Conservation (phyloP, 176 grass and related monocot species). For the Miscanthus lutarioriparius region DNA sequence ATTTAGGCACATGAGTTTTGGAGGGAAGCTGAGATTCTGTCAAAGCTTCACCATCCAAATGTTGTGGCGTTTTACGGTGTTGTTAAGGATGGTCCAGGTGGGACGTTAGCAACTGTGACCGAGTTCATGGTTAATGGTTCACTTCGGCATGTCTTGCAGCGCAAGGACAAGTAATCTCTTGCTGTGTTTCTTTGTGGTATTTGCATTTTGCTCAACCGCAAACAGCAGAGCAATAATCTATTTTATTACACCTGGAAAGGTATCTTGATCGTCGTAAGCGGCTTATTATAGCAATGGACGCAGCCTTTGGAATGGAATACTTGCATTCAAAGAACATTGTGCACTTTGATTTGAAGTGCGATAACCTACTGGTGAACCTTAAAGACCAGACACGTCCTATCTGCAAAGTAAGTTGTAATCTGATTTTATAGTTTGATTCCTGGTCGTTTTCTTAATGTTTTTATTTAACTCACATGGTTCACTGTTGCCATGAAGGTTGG, state of each 20-base stretch:
- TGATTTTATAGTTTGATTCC: too few relatives aligned
- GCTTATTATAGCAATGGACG: conserved; percentile 90
- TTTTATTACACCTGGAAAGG: conserved; percentile 19
- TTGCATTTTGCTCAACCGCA: too few relatives aligned
- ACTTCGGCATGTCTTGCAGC: conserved; percentile 85
- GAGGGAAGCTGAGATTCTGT: conserved; percentile 94
- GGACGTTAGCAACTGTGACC: conserved; percentile 79
- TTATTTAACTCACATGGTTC: background rate
- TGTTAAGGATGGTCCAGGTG: conserved; percentile 81
- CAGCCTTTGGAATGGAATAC: conserved; percentile 92
- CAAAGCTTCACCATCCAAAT: conserved; percentile 92
- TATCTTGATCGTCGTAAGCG: conserved; percentile 81
- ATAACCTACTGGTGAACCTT: conserved; percentile 91
- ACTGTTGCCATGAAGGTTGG: conserved; percentile 52
- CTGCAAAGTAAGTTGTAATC: conserved; percentile 61
- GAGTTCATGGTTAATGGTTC: conserved; percentile 99
- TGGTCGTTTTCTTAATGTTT: background rate
- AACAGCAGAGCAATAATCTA: too few relatives aligned
- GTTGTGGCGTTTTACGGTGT: conserved; percentile 94
- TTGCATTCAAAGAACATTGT: conserved; percentile 93
- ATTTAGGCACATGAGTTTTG: conserved; percentile 88
- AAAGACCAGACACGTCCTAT: conserved; percentile 91
- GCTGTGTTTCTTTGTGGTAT: conserved; percentile 8
- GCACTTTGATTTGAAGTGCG: conserved; percentile 93
- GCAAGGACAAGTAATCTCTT: conserved; percentile 85